These are phyloP conservation scores for Crithidia brevicula DNA, from an alignment of 208 protist species.

Conservation along the genomic window DNA sequence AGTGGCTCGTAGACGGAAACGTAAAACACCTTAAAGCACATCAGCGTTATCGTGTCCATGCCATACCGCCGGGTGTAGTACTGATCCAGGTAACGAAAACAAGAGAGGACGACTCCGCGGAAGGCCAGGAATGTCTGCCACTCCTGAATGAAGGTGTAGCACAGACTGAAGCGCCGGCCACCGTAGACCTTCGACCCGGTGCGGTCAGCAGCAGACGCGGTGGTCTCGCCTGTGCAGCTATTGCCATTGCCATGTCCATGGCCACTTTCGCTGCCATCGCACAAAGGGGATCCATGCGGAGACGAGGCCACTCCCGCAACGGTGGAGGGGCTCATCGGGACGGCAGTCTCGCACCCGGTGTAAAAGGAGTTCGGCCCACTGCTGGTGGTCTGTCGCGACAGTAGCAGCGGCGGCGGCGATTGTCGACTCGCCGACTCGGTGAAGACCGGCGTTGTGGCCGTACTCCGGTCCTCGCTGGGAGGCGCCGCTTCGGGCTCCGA, in stretches of 20 bases:
- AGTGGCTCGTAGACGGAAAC: slow-evolving; percentile 73
- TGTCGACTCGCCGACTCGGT: background rate
- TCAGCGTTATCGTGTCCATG: slow-evolving; percentile 69
- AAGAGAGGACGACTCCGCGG: slow-evolving; percentile 68
- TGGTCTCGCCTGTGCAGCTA: slow-evolving; percentile 10
- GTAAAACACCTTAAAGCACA: slow-evolving; percentile 87
- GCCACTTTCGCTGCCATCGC: background rate
- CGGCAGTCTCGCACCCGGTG: slow-evolving; percentile 5
- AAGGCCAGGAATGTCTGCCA: slow-evolving; percentile 65
- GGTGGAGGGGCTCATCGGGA: background rate
- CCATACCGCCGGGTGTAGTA: slow-evolving; percentile 68
- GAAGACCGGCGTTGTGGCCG: background rate
- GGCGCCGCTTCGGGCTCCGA: background rate
- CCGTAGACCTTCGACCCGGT: slow-evolving; percentile 10
- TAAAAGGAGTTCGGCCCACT: slow-evolving; percentile 1
- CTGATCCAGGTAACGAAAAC: slow-evolving; percentile 87
- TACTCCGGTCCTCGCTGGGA: background rate
- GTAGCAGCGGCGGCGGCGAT: background rate
- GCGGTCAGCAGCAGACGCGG: slow-evolving; percentile 1
- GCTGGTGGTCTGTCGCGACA: slow-evolving; percentile 19
- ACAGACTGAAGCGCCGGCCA: slow-evolving; percentile 31
- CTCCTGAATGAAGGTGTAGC: slow-evolving; percentile 56
- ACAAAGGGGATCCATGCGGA: background rate
- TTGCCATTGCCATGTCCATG: background rate
- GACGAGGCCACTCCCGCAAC: background rate